Conservation (phyloP, 2,329 filamentous ascomycete genomes). For the Xylaria sp. region DNA sequence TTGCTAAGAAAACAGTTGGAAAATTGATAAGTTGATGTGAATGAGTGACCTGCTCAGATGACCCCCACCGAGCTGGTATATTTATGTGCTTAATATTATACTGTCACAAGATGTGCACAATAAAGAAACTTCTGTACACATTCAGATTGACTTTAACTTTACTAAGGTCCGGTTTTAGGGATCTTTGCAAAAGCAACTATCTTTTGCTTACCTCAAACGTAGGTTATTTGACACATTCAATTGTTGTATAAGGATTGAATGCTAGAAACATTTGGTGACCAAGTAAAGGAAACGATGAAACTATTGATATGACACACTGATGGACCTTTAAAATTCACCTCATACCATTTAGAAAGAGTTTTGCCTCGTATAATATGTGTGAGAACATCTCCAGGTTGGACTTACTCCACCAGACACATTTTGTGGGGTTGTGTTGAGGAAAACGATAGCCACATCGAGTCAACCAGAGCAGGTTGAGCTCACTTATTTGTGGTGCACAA, state of each 20-base stretch:
- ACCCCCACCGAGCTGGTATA: neutral
- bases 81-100: too few species aligned
- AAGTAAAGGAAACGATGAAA: neutral
- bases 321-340: too few species aligned
- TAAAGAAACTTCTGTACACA: too few species aligned
- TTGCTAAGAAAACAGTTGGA: neutral
- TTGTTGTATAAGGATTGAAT: neutral
- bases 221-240: neutral
- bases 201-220: too few species aligned
- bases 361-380: too few species aligned
- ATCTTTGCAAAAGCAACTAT: too few species aligned
- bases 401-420: too few species aligned
- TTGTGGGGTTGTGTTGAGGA: neutral
- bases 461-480: too few species aligned
- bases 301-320: neutral
- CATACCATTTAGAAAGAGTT: neutral
- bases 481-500: neutral
- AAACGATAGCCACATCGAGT: neutral
- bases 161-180: too few species aligned
- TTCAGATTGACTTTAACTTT: too few species aligned
- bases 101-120: too few species aligned
- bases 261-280: neutral
- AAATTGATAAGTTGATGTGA: neutral
- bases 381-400: too few species aligned
- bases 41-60: neutral